Evolutionary conservation across 306 rosid genomes (phyloP).

Genomic region (Erythrophleum fordii): DNA sequence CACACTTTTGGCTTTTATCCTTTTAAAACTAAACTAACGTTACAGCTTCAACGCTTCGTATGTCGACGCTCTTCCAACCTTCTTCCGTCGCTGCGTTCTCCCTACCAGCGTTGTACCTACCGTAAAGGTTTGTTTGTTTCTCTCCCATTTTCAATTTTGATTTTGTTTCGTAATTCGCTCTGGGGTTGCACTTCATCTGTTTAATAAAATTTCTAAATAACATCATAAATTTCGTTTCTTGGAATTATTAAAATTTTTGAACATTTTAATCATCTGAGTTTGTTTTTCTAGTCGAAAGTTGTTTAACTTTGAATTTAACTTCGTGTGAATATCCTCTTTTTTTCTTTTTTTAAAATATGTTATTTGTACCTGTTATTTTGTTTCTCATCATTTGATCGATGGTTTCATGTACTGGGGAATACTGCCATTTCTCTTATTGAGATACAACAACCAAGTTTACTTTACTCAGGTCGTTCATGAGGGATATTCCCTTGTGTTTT

Average conservation of each 20-base stretch:
- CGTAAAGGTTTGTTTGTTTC: slow-evolving; percentile 1
- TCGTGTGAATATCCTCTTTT: not conserved
- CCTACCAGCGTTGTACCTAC: not conserved
- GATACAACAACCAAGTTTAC: not conserved
- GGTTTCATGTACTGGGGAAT: not conserved
- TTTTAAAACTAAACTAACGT: too few relatives aligned
- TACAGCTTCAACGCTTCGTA: not conserved
- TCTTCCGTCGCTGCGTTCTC: not conserved
- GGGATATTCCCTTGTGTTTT: not conserved
- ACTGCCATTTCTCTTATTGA: not conserved
- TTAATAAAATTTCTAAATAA: not conserved
- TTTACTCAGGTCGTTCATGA: not conserved
- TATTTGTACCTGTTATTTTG: not conserved
- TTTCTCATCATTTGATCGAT: not conserved
- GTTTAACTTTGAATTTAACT: not conserved
- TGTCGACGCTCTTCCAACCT: not conserved
- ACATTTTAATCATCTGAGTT: not conserved
- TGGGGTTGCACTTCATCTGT: not conserved
- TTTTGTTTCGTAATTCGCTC: not conserved
- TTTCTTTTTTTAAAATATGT: not conserved
- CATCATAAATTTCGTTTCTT: not conserved
- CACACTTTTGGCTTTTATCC: too few relatives aligned
- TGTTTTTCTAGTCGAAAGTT: not conserved
- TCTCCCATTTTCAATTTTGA: not conserved
- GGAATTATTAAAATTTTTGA: not conserved